Evolutionary conservation across 1,284 basidiomycete species (phyloP).

Genomic region (Trichosporon sp.): DNA sequence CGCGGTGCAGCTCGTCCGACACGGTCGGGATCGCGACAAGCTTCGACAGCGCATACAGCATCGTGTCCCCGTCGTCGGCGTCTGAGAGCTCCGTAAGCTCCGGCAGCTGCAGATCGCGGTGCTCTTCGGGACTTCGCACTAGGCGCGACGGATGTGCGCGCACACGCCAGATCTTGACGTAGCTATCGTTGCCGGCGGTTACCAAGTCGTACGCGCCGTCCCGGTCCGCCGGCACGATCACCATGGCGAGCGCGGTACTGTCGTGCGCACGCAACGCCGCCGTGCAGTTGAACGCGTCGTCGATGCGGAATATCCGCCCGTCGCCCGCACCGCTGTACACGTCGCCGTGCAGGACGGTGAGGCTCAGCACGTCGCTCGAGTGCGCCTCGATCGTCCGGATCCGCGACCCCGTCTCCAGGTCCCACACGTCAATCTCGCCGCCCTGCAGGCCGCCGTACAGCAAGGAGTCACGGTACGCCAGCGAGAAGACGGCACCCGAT

Average conservation of each 20-base stretch:
- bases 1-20: constrained; percentile 66
- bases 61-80: constrained; percentile 49
- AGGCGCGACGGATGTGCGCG: not conserved
- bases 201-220: constrained; percentile 54
- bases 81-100: constrained; percentile 26
- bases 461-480: constrained; percentile 70
- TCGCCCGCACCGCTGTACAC: constrained; percentile 78
- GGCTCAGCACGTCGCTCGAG: constrained; percentile 75
- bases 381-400: constrained; percentile 82
- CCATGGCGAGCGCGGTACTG: constrained; percentile 74
- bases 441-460: constrained; percentile 91
- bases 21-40: constrained; percentile 85
- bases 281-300: constrained; percentile 73
- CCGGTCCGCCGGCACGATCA: constrained; percentile 47
- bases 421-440: constrained; percentile 85
- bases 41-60: constrained; percentile 67
- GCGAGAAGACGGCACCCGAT: constrained; percentile 62
- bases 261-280: constrained; percentile 74
- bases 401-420: constrained; percentile 79
- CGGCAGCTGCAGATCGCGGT: constrained; percentile 8
- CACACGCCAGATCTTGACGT: constrained; percentile 62
- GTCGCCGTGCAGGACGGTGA: constrained; percentile 69
- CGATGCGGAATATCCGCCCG: constrained; percentile 76
- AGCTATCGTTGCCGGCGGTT: constrained; percentile 78
- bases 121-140: not conserved